phyloP scores from a whole-genome alignment of 306 rosid genomes.

The Gillenia trifoliata region DNA sequence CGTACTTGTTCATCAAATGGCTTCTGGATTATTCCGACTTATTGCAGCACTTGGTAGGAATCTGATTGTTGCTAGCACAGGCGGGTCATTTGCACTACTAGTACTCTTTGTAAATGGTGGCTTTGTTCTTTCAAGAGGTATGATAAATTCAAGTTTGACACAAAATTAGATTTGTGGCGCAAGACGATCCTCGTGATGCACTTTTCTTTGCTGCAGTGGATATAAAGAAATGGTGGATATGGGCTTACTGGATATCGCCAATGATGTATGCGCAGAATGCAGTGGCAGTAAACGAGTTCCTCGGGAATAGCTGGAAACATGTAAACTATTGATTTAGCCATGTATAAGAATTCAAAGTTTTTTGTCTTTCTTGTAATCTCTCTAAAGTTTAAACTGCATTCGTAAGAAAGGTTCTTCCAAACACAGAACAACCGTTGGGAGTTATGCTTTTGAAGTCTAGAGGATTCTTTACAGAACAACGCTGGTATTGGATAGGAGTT shows the following conservation, averaged over 20 bases:
- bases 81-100: conserved; percentile 52
- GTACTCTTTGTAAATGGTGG: conserved; percentile 48
- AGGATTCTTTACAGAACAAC: conserved; percentile 46
- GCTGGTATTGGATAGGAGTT: conserved; percentile 71
- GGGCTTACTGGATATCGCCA: conserved; percentile 82
- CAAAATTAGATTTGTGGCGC: conserved; percentile 15
- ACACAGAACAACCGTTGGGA: conserved; percentile 38
- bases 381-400: neutral
- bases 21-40: conserved; percentile 56
- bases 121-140: conserved; percentile 70
- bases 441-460: conserved; percentile 43
- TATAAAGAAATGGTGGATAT: conserved; percentile 59
- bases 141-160: neutral
- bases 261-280: conserved; percentile 68
- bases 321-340: conserved; percentile 26
- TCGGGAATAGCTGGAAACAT: conserved; percentile 55
- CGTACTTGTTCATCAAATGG: conserved; percentile 46
- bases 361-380: neutral
- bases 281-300: conserved; percentile 57
- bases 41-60: conserved; percentile 47
- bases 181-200: neutral
- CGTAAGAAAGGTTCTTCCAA: conserved; percentile 36
- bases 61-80: conserved; percentile 46
- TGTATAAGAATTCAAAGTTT: neutral
- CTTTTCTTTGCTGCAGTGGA: conserved; percentile 28